These are phyloP conservation scores for Plenodomus tracheiphilus DNA, from an alignment of 2,329 filamentous ascomycete species.

Conservation along the genomic window DNA sequence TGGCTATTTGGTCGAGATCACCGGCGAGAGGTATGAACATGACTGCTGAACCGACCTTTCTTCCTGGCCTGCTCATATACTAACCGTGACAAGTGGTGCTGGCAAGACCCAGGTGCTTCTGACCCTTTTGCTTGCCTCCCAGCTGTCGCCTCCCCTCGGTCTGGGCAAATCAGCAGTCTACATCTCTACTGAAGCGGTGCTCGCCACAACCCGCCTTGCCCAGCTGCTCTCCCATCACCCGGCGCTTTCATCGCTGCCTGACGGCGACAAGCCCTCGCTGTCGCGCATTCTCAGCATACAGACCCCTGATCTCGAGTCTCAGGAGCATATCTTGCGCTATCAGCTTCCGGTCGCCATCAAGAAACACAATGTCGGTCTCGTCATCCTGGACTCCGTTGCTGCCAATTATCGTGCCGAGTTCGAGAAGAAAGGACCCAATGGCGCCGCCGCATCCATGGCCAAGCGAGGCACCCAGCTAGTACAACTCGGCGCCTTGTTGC, in stretches of 20 bases:
- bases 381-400: conserved; percentile 89
- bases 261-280: conserved; percentile 62
- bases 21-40: conserved; percentile 79
- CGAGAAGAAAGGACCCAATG: conserved; percentile 56
- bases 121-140: conserved; percentile 78
- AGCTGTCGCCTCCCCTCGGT: conserved; percentile 75
- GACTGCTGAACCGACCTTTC: neutral
- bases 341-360: conserved; percentile 85
- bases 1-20: conserved; percentile 83
- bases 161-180: conserved; percentile 79
- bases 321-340: conserved; percentile 92
- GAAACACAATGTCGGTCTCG: conserved; percentile 74
- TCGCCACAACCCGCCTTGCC: conserved; percentile 78
- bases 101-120: conserved; percentile 96
- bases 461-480: conserved; percentile 76
- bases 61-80: neutral
- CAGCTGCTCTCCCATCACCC: conserved; percentile 76
- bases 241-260: conserved; percentile 53
- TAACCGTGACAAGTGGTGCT: conserved; percentile 64
- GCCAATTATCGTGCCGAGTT: conserved; percentile 96
- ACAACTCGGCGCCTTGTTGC: conserved; percentile 73
- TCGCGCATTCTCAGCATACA: conserved; percentile 78
- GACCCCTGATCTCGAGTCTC: conserved; percentile 86
- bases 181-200: conserved; percentile 86
- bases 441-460: conserved; percentile 61